Conservation (phyloP, 2,329 filamentous ascomycete species). For the Lanzia echinophila region DNA sequence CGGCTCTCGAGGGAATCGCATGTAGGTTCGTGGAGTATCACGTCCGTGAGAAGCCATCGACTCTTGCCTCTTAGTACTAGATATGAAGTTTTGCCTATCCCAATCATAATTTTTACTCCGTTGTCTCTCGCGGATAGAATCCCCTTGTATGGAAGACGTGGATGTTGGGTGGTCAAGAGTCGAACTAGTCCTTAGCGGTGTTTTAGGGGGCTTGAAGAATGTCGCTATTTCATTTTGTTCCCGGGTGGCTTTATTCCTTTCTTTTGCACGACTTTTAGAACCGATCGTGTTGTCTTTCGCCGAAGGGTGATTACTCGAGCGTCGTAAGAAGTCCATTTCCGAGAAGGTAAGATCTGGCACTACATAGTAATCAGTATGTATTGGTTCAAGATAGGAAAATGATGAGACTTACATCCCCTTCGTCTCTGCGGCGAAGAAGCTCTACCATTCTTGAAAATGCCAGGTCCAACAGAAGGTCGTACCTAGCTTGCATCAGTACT, state of each 20-base stretch:
- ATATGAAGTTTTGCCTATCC: too few species aligned
- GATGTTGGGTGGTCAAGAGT: neutral
- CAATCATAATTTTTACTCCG: neutral
- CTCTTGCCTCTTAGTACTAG: too few species aligned
- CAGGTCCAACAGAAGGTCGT: conserved; percentile 33
- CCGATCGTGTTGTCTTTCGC: conserved; percentile 25
- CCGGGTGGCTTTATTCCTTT: conserved; percentile 16
- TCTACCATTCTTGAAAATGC: conserved; percentile 41
- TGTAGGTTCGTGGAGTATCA: neutral
- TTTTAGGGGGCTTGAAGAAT: conserved; percentile 23
- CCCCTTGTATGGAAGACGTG: neutral
- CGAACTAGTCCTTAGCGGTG: conserved; percentile 12
- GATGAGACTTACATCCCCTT: conserved; percentile 33
- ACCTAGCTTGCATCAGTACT: conserved; percentile 28
- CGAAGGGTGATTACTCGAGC: conserved; percentile 12
- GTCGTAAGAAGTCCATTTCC: conserved; percentile 40
- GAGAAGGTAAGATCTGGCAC: conserved; percentile 49
- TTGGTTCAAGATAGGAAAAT: neutral
- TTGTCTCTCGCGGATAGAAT: conserved; percentile 2
- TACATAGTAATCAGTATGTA: conserved; percentile 21
- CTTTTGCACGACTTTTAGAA: conserved; percentile 23
- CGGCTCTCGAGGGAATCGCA: neutral
- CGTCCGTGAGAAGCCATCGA: neutral
- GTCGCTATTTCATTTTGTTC: conserved; percentile 24
- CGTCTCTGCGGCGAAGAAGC: conserved; percentile 31